Base-by-base conservation (phyloP, 768 basidiomycete species). In the Infundibulicybe gibba region DNA sequence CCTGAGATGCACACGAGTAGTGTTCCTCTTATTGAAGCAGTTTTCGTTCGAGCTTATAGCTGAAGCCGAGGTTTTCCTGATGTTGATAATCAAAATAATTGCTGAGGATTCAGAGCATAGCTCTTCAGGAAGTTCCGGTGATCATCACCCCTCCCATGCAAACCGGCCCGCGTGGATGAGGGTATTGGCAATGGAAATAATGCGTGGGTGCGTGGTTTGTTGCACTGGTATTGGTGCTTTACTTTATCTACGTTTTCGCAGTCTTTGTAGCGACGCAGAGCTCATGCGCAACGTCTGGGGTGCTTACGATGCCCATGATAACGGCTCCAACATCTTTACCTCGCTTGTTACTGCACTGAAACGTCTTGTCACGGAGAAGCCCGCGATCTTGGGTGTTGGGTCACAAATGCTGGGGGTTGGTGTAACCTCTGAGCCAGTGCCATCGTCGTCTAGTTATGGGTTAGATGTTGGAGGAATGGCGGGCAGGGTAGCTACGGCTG, bases 1-100 rank as follows among this genome's bases (percentile, higher is more conserved):
- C 0, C 77, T 99, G 3, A 86, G 97, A 45, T 89, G 92, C 50
- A 94, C 88, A 1, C 87, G 95, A 2, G 91, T 98, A 21, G 86
- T 97, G 32, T 98, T 94, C 67, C 75, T 97, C 34, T 78, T 98
- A 6, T 76, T 97, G 47, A 94, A 95, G 54, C 90, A 94, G 43
- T 97, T 97, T 65, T 85, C 86, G 2, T 67, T 73, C 32, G 86
- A 95, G 55, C 74, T 99, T 40, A 72, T 75, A 45, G 85, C 83
- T 0, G 93, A 97, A 63, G 76, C 89, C 0, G 93, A 97, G 60
- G 87, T 90, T 0, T 95, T 97, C 67, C 70, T 94, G 10, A 80
- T 79, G 67, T 68, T 87, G 25, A 70, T 89, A 16, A 85, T 89
- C 51, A 74, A 72, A 49, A 79, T 83, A 47, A 71, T 85, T 40